Evolutionary conservation across 116 monocot genomes (phyloP), one percentile per base, ranked within the genome.

Genomic region (Papilionanthe hybrid): DNA sequence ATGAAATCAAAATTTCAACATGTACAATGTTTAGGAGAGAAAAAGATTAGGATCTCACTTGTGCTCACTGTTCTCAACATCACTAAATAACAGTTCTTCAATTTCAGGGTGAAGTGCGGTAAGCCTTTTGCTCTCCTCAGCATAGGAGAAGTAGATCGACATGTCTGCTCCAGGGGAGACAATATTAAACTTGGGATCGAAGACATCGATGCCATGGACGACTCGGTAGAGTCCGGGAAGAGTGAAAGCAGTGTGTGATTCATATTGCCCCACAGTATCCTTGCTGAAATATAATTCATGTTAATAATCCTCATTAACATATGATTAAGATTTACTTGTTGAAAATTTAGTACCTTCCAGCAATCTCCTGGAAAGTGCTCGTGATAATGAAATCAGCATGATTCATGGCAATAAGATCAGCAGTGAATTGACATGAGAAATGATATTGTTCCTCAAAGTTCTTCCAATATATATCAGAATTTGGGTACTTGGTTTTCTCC

Each of bases 381-480:
- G 98, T 98, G 86, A 98, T 98, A 56, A 98, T 98, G 87, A 98
- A 98, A 79, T 98, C 98, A 25, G 94, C 77, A 66, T 90, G 89
- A 63, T 98, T 98, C 98, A 98, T 98, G 28, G 98, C 98, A 28
- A 98, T 90, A 42, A 98, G 78, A 66, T 98, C 98, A 55, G 98
- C 94, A 0, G 98, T 98, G 80, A 98, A 98, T 78, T 98, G 98
- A 86, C 98, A 91, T 25, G 94, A 93, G 86, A 94, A 98, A 78
- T 94, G 98, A 69, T 94, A 98, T 60, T 94, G 92, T 12, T 94
- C 72, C 75, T 98, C 94, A 79, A 94, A 88, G 19, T 93, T 88
- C 83, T 92, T 98, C 97, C 97, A 98, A 84, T 98, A 98, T 23
- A 98, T 79, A 79, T 98, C 97, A 7, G 97, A 98, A 77, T 94